Percentiles rank a stretch among this genome's conserved stretches.
Evolutionary conservation across 1,284 basidiomycete genomes (phyloP).

Genomic region (Trichosporon ovoides): DNA sequence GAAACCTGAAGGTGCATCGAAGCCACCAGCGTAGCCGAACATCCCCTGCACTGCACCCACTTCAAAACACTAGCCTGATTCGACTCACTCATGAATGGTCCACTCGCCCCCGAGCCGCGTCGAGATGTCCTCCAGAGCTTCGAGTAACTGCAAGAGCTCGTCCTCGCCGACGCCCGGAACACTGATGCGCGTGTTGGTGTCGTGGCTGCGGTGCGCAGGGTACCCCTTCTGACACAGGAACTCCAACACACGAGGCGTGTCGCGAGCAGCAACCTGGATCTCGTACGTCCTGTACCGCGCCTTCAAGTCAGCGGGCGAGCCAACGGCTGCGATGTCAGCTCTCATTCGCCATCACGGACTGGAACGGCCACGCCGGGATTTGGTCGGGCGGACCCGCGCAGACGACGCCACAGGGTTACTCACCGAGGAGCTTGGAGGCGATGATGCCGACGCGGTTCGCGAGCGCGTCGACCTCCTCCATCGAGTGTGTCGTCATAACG

Average conservation of each 20-base stretch:
- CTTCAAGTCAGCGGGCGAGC: constrained; percentile 61
- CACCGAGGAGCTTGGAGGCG: constrained; percentile 62
- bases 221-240: constrained; percentile 61
- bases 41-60: too few species aligned
- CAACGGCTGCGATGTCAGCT: constrained; percentile 54
- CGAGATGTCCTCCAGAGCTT: constrained; percentile 20
- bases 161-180: constrained; percentile 30
- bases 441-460: constrained; percentile 68
- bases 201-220: constrained; percentile 23
- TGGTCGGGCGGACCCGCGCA: not conserved
- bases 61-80: too few species aligned
- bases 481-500: constrained; percentile 58
- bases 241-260: constrained; percentile 55
- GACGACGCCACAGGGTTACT: not conserved
- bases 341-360: too few species aligned
- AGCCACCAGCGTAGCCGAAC: too few species aligned
- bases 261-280: constrained; percentile 65
- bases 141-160: constrained; percentile 25
- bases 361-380: too few species aligned
- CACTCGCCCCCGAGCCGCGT: constrained; percentile 21
- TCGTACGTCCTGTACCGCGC: constrained; percentile 67
- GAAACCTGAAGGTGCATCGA: not conserved
- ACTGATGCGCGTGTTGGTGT: constrained; percentile 30
- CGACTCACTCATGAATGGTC: constrained; percentile 39
- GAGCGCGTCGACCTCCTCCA: constrained; percentile 75